phyloP scores from a whole-genome alignment of 179 eudicot genomes.

The Silene noctiflora region DNA sequence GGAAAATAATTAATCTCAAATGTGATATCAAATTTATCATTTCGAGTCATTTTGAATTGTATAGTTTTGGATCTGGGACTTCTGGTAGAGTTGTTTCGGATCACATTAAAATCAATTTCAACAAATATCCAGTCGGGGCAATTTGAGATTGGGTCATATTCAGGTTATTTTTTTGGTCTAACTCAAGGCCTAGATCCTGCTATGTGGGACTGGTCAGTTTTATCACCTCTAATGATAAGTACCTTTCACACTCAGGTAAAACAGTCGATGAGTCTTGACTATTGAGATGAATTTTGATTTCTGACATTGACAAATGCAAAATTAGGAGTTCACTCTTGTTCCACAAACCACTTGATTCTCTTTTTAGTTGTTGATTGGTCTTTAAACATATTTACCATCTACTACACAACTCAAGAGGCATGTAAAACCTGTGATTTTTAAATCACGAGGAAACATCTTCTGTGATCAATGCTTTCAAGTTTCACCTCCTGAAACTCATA shows the following conservation, averaged over 20 bases:
- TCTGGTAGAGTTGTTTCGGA: too few species aligned
- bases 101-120: too few species aligned
- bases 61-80: too few species aligned
- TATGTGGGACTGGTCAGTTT: too few species aligned
- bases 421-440: constrained; percentile 7
- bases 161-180: too few species aligned
- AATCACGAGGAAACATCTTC: background rate
- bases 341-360: background rate
- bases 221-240: too few species aligned
- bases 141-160: too few species aligned
- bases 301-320: constrained; percentile 10
- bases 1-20: too few species aligned
- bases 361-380: background rate
- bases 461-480: background rate
- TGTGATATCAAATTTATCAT: too few species aligned
- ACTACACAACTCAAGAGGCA: constrained; percentile 15
- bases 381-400: constrained; percentile 18
- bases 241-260: background rate
- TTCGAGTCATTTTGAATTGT: too few species aligned
- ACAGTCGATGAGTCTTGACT: background rate
- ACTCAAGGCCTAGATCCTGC: too few species aligned
- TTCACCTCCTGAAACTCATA: constrained; percentile 63
- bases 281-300: constrained; percentile 5
- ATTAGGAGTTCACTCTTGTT: constrained; percentile 12
- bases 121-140: too few species aligned